phyloP scores from a whole-genome alignment of 2,329 filamentous ascomycete species.

The Chaetomium olivaceum region DNA sequence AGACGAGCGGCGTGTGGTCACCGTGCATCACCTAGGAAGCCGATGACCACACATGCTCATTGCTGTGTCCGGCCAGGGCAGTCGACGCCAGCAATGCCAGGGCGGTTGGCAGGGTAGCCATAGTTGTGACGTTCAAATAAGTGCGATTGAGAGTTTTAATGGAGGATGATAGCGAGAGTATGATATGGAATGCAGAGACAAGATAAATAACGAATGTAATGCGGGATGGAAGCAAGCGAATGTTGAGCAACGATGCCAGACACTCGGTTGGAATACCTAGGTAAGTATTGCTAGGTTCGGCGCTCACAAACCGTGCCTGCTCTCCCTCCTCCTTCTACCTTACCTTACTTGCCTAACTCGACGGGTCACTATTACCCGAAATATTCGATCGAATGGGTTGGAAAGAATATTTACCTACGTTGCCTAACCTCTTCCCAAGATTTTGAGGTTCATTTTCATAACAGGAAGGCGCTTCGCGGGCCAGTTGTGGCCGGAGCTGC shows the following conservation, averaged over 20 bases:
- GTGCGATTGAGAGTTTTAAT: background rate
- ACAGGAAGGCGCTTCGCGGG: background rate
- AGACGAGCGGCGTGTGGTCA: constrained; percentile 50
- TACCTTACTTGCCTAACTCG: background rate
- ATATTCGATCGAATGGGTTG: too few species aligned
- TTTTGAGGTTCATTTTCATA: background rate
- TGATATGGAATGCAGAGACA: background rate
- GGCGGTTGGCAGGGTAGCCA: constrained; percentile 30
- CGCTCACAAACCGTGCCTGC: background rate
- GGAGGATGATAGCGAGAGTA: background rate
- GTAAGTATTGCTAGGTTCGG: too few species aligned
- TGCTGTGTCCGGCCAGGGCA: constrained; percentile 37
- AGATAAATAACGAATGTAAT: background rate
- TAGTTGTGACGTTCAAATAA: constrained; percentile 13
- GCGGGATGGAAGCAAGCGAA: background rate
- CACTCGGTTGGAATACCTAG: too few species aligned
- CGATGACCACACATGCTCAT: constrained; percentile 51
- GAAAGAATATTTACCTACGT: too few species aligned
- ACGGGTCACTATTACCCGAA: background rate
- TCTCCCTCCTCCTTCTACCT: background rate
- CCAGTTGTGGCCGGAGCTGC: background rate
- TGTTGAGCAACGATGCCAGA: background rate
- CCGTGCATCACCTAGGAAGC: constrained; percentile 54
- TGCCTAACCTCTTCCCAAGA: background rate
- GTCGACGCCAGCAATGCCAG: constrained; percentile 33